Evolutionary conservation across 441 rosid genomes (phyloP).

Genomic region (Capsella rubella): DNA sequence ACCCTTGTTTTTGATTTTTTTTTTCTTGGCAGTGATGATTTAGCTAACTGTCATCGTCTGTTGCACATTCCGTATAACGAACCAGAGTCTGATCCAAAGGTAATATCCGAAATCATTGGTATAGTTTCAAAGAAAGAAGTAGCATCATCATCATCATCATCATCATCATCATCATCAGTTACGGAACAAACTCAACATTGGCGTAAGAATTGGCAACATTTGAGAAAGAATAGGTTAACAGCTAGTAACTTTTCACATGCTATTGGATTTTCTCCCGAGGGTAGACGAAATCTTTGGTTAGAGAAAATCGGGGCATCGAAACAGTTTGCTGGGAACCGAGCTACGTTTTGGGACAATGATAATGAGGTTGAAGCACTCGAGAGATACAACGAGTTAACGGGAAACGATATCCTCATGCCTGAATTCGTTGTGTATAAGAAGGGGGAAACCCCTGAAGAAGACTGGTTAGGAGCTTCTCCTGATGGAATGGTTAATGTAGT

Average conservation of each 20-base stretch:
- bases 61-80: constrained; percentile 34
- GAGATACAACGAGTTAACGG: constrained; percentile 52
- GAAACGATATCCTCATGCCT: constrained; percentile 46
- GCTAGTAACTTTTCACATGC: constrained; percentile 72
- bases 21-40: constrained; percentile 29
- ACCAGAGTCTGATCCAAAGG: constrained; percentile 26
- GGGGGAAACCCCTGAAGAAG: constrained; percentile 36
- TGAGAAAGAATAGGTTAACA: constrained; percentile 54
- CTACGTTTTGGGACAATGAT: constrained; percentile 36
- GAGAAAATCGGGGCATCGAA: constrained; percentile 61
- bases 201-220: constrained; percentile 57
- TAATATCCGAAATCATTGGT: constrained; percentile 17
- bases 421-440: constrained; percentile 41
- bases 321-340: constrained; percentile 32
- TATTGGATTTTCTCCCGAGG: constrained; percentile 58
- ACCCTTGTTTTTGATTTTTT: constrained; percentile 1
- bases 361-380: constrained; percentile 60
- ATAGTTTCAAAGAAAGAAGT: constrained; percentile 20
- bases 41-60: constrained; percentile 32
- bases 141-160: neutral
- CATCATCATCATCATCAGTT: neutral
- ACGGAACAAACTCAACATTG: constrained; percentile 44
- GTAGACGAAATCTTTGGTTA: constrained; percentile 70
- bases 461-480: constrained; percentile 81
- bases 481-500: constrained; percentile 57